Evolutionary conservation across 2,329 filamentous ascomycete species (phyloP).

Genomic region (Mycosphaerella arachidis): DNA sequence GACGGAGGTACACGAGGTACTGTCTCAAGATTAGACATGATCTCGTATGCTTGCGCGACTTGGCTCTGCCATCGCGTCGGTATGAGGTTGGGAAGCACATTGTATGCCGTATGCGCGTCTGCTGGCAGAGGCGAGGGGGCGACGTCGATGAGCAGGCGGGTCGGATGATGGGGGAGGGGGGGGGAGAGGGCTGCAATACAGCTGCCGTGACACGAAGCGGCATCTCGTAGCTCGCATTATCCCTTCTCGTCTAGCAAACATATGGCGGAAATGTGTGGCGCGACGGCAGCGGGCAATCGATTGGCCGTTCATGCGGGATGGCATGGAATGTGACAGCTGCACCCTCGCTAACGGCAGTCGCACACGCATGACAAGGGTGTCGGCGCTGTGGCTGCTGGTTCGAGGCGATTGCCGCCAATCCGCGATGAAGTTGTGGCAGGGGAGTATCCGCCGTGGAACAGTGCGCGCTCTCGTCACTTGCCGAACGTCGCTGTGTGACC

Average conservation of each 20-base stretch:
- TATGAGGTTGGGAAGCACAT: not conserved
- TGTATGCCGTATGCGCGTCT: not conserved
- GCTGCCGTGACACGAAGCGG: not conserved
- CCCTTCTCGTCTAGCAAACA: constrained; percentile 1
- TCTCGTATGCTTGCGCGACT: not conserved
- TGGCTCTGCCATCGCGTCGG: not conserved
- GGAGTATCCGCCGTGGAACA: no score
- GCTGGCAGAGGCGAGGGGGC: not conserved
- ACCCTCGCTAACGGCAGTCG: not conserved
- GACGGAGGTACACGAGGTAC: not conserved
- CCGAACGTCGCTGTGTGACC: no score
- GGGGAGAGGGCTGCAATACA: not conserved
- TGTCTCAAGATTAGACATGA: not conserved
- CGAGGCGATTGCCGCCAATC: not conserved
- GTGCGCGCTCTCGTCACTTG: no score
- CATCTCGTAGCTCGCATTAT: not conserved
- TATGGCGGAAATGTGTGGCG: not conserved
- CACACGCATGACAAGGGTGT: not conserved
- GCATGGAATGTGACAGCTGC: constrained; percentile 8
- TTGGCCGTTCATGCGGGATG: not conserved
- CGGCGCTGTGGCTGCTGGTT: not conserved
- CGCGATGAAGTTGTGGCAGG: not conserved
- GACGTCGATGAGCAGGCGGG: not conserved
- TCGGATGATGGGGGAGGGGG: no score
- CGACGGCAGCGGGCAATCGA: not conserved